Base-by-base conservation (phyloP, 768 basidiomycete genomes). In the Boletus coccyginus region DNA sequence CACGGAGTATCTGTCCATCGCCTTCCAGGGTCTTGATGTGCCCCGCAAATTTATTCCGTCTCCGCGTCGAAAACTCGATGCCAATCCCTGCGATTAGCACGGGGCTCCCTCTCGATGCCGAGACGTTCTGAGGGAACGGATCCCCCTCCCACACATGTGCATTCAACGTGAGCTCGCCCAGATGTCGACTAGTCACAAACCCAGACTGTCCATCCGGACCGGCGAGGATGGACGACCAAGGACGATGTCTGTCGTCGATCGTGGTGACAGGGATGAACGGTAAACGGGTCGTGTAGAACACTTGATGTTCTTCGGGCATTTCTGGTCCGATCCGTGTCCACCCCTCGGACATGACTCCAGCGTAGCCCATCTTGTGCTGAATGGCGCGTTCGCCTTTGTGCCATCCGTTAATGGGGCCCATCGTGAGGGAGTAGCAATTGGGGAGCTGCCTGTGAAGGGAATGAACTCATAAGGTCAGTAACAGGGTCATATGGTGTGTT, bases 1-100 rank as follows among this genome's bases (percentile, higher is more conserved):
- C 46, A 36, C 75, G 74, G 7, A 86, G 53, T 4, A 69, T 24
- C 14, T 72, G 52, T 1, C 64, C 58, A 31, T 70, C 66, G 32
- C 61, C 51, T 42, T 75, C 67, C 17, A 79, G 52, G 8, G 66
- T 70, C 7, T 72, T 62, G 11, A 85, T 67, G 21, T 66, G 67
- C 16, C 86, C 86, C 0, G 84, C 85, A 56, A 87, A 81, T 65
- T 87, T 87, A 60, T 84, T 85, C 53, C 86, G 75, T 59, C 82
- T 66, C 21, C 86, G 69, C 3, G 83, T 86, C 33, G 77, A 70
- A 49, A 84, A 77, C 55, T 87, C 82, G 46, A 87, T 75, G 1
- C 85, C 86, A 40, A 87, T 81, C 0, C 86, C 85, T 5, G 83
- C 83, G 17, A 83, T 71, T 21, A 84, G 66, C 56, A 70, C 69